Percentiles rank a stretch among this genome's conserved stretches.
Evolutionary conservation across 257 asterid species (phyloP).

Genomic region (Lantana camara): DNA sequence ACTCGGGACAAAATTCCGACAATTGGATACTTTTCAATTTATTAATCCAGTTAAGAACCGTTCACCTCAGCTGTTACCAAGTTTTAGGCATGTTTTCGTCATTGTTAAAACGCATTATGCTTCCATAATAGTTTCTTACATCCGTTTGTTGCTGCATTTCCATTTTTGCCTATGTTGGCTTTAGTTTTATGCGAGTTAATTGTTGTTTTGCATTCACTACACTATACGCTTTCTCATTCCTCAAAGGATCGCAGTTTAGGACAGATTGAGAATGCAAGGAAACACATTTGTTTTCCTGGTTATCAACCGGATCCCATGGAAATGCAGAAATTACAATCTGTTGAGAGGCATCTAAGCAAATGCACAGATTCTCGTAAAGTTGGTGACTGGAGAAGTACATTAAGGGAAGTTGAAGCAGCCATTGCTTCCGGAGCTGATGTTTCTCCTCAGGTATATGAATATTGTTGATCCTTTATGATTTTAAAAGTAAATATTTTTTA

Average conservation of each 20-base stretch:
- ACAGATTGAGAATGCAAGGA: slow-evolving; percentile 65
- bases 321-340: slow-evolving; percentile 58
- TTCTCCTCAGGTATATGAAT: slow-evolving; percentile 76
- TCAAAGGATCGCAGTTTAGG: slow-evolving; percentile 63
- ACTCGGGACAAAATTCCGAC: background rate
- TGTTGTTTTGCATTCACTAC: slow-evolving; percentile 3
- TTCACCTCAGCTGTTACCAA: background rate
- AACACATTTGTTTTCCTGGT: slow-evolving; percentile 59
- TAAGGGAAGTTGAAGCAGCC: slow-evolving; percentile 80
- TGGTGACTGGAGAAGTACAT: slow-evolving; percentile 68
- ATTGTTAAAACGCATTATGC: slow-evolving; percentile 1
- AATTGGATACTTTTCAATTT: background rate
- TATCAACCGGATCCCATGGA: slow-evolving; percentile 52
- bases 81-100: background rate
- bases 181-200: no score
- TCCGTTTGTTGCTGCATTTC: background rate
- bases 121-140: background rate
- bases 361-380: slow-evolving; percentile 68
- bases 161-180: no score
- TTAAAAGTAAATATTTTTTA: background rate
- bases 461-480: no score
- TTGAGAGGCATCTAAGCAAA: slow-evolving; percentile 68
- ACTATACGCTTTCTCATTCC: slow-evolving; percentile 37
- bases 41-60: slow-evolving; percentile 3
- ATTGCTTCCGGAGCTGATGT: slow-evolving; percentile 80